Percentiles rank a stretch among this genome's conserved stretches.
phyloP scores from a whole-genome alignment of 164 flowering plant genomes.

The Kingdonia uniflora region DNA sequence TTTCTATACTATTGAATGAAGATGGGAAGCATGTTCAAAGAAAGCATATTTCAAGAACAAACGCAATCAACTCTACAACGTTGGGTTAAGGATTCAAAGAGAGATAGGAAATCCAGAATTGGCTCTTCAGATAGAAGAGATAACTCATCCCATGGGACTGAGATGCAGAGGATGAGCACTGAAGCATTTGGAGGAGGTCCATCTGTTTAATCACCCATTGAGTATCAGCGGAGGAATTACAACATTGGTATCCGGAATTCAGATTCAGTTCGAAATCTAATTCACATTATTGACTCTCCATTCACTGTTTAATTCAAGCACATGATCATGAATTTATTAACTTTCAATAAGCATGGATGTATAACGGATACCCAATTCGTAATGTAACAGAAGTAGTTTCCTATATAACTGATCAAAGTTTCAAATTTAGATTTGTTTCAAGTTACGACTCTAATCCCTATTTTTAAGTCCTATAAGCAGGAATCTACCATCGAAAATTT shows the following conservation, averaged over 20 bases:
- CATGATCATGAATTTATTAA: too few relatives aligned
- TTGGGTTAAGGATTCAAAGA: constrained; percentile 12
- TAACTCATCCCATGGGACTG: constrained; percentile 1
- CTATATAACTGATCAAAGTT: too few relatives aligned
- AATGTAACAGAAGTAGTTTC: too few relatives aligned
- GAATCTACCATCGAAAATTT: too few relatives aligned
- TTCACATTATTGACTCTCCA: not conserved
- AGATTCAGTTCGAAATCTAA: constrained; percentile 5
- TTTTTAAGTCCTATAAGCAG: too few relatives aligned
- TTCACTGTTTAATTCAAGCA: too few relatives aligned
- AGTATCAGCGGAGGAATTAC: constrained; percentile 7
- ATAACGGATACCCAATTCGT: too few relatives aligned
- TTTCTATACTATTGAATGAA: constrained; percentile 18
- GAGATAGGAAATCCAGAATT: not conserved
- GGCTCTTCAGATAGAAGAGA: not conserved
- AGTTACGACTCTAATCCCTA: too few relatives aligned
- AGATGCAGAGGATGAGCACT: constrained; percentile 14
- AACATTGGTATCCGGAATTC: constrained; percentile 4
- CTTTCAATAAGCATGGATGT: too few relatives aligned
- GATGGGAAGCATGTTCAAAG: constrained; percentile 84
- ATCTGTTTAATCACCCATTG: not conserved
- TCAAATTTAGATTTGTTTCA: too few relatives aligned
- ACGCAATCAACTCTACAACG: constrained; percentile 23
- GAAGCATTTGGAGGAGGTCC: constrained; percentile 2
- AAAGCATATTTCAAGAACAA: constrained; percentile 55